Base-by-base conservation (phyloP, 2,329 filamentous ascomycete genomes). In the Claviceps digitariae region DNA sequence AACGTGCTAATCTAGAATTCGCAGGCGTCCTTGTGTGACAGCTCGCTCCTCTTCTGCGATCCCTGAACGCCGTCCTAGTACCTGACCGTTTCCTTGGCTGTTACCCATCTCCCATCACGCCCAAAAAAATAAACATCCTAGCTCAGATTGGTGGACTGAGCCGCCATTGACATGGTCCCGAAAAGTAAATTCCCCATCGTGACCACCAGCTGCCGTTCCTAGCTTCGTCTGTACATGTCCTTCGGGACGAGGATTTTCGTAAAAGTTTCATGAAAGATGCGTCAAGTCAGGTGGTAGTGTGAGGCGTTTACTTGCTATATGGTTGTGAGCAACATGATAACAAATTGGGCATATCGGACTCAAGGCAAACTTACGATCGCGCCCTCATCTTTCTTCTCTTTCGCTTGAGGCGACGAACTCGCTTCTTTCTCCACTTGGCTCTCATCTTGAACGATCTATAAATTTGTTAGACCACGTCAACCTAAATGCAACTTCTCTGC, bases 341-440 rank as follows among this genome's bases (percentile, higher is more conserved):
- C 31, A 10, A 5, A 12, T 21, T 27, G 10, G 34, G 40, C 8
- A 31, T 1, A 21, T 17, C 17, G 10, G 20, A 36, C 8, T 31
- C 20, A 4, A 21, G 20, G 17, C n/a, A 21, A n/a, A 78, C 90
- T 82, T 82, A 97, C 93, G 84, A 90, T 79, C 93, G 80, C 69
- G 91, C 93, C 74, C 93, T 84, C 79, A 93, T 95, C 91, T 98
- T 98, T 90, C 93, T 94, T 81, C 93, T 90, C 90, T 98, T 98
- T 74, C 90, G 86, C 87, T 97, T 97, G 76, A 98, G 89, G 77
- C 93, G 86, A 70, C 93, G 83, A 78, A 95, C 90, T 75, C 93
- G 84, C 91, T 98, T 98, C 87, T 98, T 98, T 83, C 91, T 93
- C 93, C 93, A 97, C 83, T 97, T 97, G 73, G 90, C 90, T 93